Conservation (phyloP, 495 filamentous ascomycete genomes). For the Elasticomyces elasticus region DNA sequence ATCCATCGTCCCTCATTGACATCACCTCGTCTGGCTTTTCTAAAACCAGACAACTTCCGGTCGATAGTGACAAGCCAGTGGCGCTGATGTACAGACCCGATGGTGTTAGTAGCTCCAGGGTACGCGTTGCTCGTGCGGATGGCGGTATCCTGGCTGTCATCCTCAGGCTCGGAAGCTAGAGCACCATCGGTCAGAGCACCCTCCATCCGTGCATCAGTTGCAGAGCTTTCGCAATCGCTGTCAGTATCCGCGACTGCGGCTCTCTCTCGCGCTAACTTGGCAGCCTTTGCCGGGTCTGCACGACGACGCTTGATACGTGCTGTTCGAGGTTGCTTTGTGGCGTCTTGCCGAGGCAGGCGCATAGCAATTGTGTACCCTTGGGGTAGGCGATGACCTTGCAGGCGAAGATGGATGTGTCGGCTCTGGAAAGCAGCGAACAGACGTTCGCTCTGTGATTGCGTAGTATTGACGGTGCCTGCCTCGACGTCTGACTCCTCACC, state of each 20-base stretch:
- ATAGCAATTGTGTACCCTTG: conserved; percentile 47
- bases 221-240: background rate
- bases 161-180: conserved; percentile 14
- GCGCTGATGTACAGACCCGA: conserved; percentile 55
- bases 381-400: conserved; percentile 51
- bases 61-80: conserved; percentile 54
- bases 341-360: conserved; percentile 43
- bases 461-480: background rate
- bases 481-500: conserved; percentile 34
- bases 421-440: conserved; percentile 45
- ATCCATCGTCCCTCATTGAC: conserved; percentile 17
- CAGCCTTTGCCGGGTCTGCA: conserved; percentile 8
- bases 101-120: conserved; percentile 49
- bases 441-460: conserved; percentile 40
- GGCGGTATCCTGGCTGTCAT: conserved; percentile 38
- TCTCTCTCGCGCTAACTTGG: background rate
- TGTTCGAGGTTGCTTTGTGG: conserved; percentile 8
- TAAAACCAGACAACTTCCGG: conserved; percentile 44
- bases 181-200: background rate
- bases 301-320: conserved; percentile 20
- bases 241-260: conserved; percentile 2
- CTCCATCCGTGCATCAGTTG: background rate
- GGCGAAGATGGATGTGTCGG: conserved; percentile 51
- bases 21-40: conserved; percentile 22
- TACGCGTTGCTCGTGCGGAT: conserved; percentile 57